These are phyloP conservation scores for Ceratocystis smalleyi DNA, from an alignment of 2,329 filamentous ascomycete species.

Conservation along the genomic window DNA sequence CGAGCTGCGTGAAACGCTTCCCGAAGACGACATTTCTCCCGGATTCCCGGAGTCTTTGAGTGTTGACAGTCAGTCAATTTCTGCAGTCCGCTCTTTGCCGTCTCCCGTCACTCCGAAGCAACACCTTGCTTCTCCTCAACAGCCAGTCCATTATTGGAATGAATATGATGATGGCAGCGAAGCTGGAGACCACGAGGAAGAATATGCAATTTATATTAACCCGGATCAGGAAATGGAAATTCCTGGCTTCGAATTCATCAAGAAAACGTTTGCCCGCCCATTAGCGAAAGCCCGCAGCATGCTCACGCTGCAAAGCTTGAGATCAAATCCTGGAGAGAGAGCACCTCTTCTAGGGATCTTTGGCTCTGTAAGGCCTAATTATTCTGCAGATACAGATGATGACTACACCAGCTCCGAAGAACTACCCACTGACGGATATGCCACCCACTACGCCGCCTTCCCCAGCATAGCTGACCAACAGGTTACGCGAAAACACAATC, in stretches of 20 bases:
- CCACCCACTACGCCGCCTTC: conserved; percentile 37
- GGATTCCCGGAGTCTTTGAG: conserved; percentile 26
- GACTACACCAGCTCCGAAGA: conserved; percentile 40
- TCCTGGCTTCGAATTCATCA: conserved; percentile 47
- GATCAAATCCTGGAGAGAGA: conserved; percentile 20
- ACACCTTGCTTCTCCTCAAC: background rate
- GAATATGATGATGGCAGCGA: conserved; percentile 77
- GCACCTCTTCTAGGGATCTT: conserved; percentile 21
- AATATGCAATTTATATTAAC: conserved; percentile 60
- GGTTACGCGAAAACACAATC: conserved; percentile 36
- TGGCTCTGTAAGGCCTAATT: background rate
- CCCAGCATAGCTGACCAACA: conserved; percentile 38
- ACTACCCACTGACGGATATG: conserved; percentile 35
- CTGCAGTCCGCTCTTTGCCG: background rate
- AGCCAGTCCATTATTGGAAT: conserved; percentile 53
- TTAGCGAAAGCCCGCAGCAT: conserved; percentile 37
- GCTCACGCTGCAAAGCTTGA: conserved; percentile 24
- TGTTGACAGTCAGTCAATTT: conserved; percentile 17
- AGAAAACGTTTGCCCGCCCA: conserved; percentile 34
- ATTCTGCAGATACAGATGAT: conserved; percentile 15
- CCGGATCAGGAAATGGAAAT: conserved; percentile 47
- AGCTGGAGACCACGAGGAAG: conserved; percentile 39
- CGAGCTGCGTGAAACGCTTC: conserved; percentile 32
- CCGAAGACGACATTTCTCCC: conserved; percentile 25
- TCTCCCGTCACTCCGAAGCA: conserved; percentile 19